phyloP scores from a whole-genome alignment of 139 green algal genomes.

The Auxenochlorella protothecoides region DNA sequence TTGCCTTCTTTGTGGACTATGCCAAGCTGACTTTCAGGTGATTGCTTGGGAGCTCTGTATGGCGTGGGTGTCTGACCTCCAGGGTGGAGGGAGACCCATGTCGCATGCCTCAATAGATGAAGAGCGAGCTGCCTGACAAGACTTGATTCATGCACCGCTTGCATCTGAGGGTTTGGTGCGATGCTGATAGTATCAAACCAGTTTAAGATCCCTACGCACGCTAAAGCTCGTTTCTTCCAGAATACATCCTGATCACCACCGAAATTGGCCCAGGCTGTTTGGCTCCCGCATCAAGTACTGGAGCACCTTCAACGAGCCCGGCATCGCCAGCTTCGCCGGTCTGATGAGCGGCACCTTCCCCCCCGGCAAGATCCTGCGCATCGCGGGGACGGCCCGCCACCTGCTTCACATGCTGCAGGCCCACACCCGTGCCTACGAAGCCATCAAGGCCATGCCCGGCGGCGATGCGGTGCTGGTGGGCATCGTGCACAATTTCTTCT shows the following conservation, averaged over 20 bases:
- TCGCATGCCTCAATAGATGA: no score
- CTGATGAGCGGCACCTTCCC: conserved; percentile 61
- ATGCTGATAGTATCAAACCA: no score
- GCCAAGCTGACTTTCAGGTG: conserved; percentile 32
- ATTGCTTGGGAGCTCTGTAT: not conserved
- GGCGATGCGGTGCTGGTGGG: conserved; percentile 22
- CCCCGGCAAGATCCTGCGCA: conserved; percentile 41
- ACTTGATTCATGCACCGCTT: no score
- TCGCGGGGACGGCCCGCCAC: conserved; percentile 16
- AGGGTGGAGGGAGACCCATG: no score
- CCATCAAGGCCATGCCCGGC: conserved; percentile 52
- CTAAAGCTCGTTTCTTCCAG: no score
- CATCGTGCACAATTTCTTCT: conserved; percentile 51
- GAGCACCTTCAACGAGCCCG: conserved; percentile 84
- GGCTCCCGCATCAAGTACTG: conserved; percentile 46
- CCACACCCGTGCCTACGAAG: conserved; percentile 45
- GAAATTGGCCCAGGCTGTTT: conserved; percentile 34
- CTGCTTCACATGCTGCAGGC: conserved; percentile 36
- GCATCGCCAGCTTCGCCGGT: conserved; percentile 44
- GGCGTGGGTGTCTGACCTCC: not conserved
- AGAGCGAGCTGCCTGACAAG: no score
- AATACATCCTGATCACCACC: no score
- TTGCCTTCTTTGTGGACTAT: conserved; percentile 62
- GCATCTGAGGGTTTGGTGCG: not conserved
- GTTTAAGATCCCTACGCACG: no score